Evolutionary conservation across 176 grass and related monocot genomes (phyloP).

Genomic region (Puya raimondii): DNA sequence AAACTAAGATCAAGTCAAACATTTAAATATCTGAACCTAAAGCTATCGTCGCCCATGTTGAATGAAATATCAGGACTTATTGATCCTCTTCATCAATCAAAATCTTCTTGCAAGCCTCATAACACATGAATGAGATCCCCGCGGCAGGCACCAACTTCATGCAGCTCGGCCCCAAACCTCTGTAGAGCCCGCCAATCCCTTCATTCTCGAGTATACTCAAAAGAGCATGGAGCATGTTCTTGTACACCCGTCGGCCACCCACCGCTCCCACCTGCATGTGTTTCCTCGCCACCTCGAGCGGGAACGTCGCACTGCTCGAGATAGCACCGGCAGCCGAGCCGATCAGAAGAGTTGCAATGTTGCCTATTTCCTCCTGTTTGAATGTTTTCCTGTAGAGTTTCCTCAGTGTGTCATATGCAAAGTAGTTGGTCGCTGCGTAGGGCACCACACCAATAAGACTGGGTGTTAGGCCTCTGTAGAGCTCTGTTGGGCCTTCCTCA

Average conservation of each 20-base stretch:
- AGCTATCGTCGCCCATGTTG: constrained; percentile 12
- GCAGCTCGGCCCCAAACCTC: constrained; percentile 64
- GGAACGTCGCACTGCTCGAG: constrained; percentile 76
- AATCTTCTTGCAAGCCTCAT: constrained; percentile 76
- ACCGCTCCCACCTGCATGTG: constrained; percentile 85
- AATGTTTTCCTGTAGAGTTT: constrained; percentile 39
- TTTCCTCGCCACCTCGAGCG: constrained; percentile 83
- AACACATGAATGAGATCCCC: constrained; percentile 92
- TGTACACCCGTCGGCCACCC: constrained; percentile 59
- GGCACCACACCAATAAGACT: constrained; percentile 83
- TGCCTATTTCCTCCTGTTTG: constrained; percentile 32
- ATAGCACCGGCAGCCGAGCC: constrained; percentile 65
- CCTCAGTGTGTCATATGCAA: constrained; percentile 58
- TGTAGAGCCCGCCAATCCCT: constrained; percentile 55
- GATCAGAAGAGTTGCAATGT: constrained; percentile 47
- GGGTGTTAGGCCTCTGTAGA: constrained; percentile 63
- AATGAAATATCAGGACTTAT: background rate
- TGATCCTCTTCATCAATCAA: constrained; percentile 33
- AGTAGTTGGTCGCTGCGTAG: constrained; percentile 79
- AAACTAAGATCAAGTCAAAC: background rate
- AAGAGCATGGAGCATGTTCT: constrained; percentile 60
- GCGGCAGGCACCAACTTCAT: constrained; percentile 86
- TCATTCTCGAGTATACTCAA: constrained; percentile 58
- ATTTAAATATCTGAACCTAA: background rate
- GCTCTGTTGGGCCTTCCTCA: constrained; percentile 50